Evolutionary conservation across 1,284 basidiomycete genomes (phyloP).

Genomic region (Termitomyces sp.): DNA sequence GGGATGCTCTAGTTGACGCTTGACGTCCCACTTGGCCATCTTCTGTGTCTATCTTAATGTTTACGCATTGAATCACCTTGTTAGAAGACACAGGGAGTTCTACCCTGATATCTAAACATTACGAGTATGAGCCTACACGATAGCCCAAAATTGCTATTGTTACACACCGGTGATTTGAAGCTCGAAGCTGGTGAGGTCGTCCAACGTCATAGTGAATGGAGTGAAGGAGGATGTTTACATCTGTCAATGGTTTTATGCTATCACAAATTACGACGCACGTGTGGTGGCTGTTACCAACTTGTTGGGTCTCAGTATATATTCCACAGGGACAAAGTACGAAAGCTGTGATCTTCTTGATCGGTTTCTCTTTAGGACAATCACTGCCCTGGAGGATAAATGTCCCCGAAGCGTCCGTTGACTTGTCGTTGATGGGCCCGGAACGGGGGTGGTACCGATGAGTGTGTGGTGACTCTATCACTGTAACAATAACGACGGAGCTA

Average conservation of each 20-base stretch:
- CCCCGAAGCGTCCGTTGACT: background rate
- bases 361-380: background rate
- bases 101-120: conserved; percentile 4
- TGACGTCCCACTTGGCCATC: background rate
- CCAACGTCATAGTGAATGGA: background rate
- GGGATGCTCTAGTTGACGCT: background rate
- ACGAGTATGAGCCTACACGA: background rate
- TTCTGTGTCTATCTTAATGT: conserved; percentile 6
- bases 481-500: background rate
- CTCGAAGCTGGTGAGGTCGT: background rate
- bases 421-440: background rate
- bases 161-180: background rate
- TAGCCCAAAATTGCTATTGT: background rate
- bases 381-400: background rate
- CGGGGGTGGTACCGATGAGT: background rate
- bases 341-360: background rate
- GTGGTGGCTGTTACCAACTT: background rate
- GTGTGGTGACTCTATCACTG: background rate
- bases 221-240: background rate
- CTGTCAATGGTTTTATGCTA: background rate
- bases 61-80: conserved; percentile 11
- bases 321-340: background rate
- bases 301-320: background rate
- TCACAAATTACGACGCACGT: background rate
- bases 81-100: conserved; percentile 3